These are phyloP conservation scores for Trichoderma sp. DNA, from an alignment of 2,329 filamentous ascomycete genomes.

Conservation along the genomic window DNA sequence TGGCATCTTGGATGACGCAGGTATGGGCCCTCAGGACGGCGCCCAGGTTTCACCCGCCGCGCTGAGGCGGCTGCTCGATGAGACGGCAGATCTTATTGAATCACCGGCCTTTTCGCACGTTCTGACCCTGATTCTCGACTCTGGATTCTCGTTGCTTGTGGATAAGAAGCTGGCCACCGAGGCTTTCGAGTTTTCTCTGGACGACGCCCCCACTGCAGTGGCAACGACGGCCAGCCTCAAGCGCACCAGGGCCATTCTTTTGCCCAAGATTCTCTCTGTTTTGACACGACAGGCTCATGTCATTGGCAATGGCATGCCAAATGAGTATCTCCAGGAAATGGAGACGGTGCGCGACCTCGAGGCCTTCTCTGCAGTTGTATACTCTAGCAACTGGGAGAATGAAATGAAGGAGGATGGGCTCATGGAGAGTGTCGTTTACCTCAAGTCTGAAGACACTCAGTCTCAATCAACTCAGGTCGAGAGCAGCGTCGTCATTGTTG, in stretches of 20 bases:
- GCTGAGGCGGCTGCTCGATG: slow-evolving; percentile 83
- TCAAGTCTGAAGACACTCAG: slow-evolving; percentile 30
- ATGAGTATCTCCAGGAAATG: slow-evolving; percentile 70
- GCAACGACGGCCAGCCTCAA: slow-evolving; percentile 52
- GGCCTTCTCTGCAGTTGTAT: slow-evolving; percentile 83
- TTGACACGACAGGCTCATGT: slow-evolving; percentile 86
- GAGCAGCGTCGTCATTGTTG: slow-evolving; percentile 56
- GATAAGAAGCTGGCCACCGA: slow-evolving; percentile 77
- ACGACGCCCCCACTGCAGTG: slow-evolving; percentile 36
- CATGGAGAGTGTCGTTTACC: slow-evolving; percentile 39
- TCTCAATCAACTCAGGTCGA: slow-evolving; percentile 32
- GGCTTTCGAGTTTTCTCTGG: slow-evolving; percentile 62
- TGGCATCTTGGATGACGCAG: slow-evolving; percentile 63
- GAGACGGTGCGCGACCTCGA: slow-evolving; percentile 74
- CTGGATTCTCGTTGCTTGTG: slow-evolving; percentile 79
- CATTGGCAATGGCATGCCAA: slow-evolving; percentile 77
- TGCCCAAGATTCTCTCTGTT: slow-evolving; percentile 87
- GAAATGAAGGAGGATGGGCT: slow-evolving; percentile 55
- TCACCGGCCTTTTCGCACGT: slow-evolving; percentile 89
- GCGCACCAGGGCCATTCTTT: slow-evolving; percentile 60
- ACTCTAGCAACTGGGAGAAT: slow-evolving; percentile 77
- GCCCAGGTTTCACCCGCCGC: slow-evolving; percentile 51
- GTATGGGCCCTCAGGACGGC: slow-evolving; percentile 33
- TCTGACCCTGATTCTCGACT: slow-evolving; percentile 79
- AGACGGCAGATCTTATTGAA: slow-evolving; percentile 93